phyloP scores from a whole-genome alignment of 768 basidiomycete species.

The Lentinula raphanica region DNA sequence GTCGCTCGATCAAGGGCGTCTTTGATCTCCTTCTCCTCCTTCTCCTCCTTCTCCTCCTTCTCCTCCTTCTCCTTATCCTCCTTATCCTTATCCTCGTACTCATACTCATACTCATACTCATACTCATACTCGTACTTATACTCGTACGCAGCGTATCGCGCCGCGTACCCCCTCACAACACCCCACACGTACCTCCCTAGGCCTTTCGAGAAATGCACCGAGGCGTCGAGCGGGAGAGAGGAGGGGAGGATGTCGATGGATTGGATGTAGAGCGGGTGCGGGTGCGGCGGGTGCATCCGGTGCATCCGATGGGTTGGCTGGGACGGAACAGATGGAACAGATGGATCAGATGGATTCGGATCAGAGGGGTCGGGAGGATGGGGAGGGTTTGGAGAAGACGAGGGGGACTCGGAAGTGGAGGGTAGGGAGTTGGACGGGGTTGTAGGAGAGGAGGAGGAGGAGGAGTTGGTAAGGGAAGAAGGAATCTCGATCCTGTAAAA shows the following conservation, averaged over 20 bases:
- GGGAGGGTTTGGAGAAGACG: too few relatives aligned
- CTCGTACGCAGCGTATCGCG: not conserved
- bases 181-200: constrained; percentile 65
- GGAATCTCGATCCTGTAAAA: constrained; percentile 40
- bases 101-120: not conserved
- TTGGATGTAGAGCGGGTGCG: constrained; percentile 62
- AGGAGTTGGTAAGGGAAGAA: constrained; percentile 25
- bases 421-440: too few relatives aligned
- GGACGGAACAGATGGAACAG: too few relatives aligned
- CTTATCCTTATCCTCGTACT: not conserved
- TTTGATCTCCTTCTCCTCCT: too few relatives aligned
- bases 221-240: constrained; percentile 77
- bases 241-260: constrained; percentile 89
- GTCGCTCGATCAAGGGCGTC: too few relatives aligned
- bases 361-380: too few relatives aligned
- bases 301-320: too few relatives aligned
- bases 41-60: too few relatives aligned
- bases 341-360: too few relatives aligned
- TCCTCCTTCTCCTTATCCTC: too few relatives aligned
- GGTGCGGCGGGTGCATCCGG: too few relatives aligned
- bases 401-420: too few relatives aligned
- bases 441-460: constrained; percentile 31
- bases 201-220: constrained; percentile 63
- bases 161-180: constrained; percentile 40
- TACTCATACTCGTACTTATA: not conserved